Percentiles rank a stretch among this genome's conserved stretches.
These are phyloP conservation scores for Salmacisia buchloeana DNA, from an alignment of 1,284 basidiomycete species.

Conservation along the genomic window DNA sequence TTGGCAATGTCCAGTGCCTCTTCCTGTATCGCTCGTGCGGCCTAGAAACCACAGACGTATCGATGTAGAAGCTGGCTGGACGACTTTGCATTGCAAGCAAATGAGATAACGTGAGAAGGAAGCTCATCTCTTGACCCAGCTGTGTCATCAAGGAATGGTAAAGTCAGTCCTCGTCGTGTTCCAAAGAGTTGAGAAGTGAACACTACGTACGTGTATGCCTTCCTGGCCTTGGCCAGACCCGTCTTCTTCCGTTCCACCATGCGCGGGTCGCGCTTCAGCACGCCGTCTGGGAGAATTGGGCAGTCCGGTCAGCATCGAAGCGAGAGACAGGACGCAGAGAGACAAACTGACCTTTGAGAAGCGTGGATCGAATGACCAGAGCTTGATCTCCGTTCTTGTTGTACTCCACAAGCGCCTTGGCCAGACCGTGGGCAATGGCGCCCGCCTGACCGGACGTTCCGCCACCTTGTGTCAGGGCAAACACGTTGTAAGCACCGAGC, in stretches of 20 bases:
- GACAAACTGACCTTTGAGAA: constrained; percentile 64
- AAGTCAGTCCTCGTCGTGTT: not conserved
- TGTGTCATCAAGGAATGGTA: constrained; percentile 66
- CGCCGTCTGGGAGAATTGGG: constrained; percentile 61
- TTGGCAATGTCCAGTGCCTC: too few species aligned
- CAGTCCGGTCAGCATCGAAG: constrained; percentile 13
- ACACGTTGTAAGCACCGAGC: constrained; percentile 88
- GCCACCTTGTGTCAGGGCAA: constrained; percentile 78
- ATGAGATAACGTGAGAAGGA: not conserved
- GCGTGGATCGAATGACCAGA: constrained; percentile 56
- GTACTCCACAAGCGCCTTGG: constrained; percentile 63
- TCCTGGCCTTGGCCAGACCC: constrained; percentile 81
- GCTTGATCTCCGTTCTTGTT: constrained; percentile 25
- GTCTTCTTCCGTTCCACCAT: constrained; percentile 99
- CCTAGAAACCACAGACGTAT: too few species aligned
- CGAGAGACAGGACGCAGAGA: not conserved
- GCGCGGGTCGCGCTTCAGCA: constrained; percentile 83
- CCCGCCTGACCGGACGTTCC: constrained; percentile 84
- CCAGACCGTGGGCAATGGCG: constrained; percentile 77
- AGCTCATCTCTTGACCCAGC: constrained; percentile 87
- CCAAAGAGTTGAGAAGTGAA: not conserved
- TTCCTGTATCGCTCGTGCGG: too few species aligned
- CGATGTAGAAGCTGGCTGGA: too few species aligned
- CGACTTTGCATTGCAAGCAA: too few species aligned
- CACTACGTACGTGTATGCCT: constrained; percentile 54